phyloP scores from a whole-genome alignment of 805 yeast genomes.

The Komagataella populi region DNA sequence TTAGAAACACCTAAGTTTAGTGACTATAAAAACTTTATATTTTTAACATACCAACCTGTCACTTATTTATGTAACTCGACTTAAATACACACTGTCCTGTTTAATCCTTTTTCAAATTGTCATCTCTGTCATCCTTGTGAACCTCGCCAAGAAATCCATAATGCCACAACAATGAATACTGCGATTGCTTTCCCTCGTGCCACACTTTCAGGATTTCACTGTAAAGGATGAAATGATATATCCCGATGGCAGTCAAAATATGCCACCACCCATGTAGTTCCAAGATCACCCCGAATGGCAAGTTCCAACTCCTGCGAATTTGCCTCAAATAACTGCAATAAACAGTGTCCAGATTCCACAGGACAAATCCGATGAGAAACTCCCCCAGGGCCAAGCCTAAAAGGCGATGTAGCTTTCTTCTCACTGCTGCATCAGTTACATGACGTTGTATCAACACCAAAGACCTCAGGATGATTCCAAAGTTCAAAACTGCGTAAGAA shows the following conservation, averaged over 20 bases:
- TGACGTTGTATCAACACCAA: conserved; percentile 32
- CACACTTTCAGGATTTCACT: conserved; percentile 60
- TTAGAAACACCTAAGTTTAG: too few relatives aligned
- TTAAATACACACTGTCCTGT: background rate
- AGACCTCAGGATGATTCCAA: conserved; percentile 47
- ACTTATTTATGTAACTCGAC: background rate
- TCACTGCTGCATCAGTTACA: conserved; percentile 35
- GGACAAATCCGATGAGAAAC: conserved; percentile 57
- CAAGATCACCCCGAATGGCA: conserved; percentile 72
- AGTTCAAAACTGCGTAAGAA: conserved; percentile 63
- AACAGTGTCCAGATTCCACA: conserved; percentile 82
- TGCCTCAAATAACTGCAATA: conserved; percentile 49
- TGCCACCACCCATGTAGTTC: conserved; percentile 98
- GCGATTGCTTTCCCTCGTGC: conserved; percentile 35
- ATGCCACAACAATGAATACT: conserved; percentile 42
- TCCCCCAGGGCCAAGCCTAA: conserved; percentile 45
- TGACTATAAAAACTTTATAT: too few relatives aligned
- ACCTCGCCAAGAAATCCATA: conserved; percentile 44
- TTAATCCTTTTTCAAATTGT: background rate
- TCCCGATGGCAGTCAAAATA: conserved; percentile 65
- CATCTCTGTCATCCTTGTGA: conserved; percentile 7
- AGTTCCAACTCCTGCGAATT: conserved; percentile 49
- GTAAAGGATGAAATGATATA: conserved; percentile 67
- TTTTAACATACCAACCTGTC: conserved; percentile 1
- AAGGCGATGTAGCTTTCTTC: conserved; percentile 35